These are phyloP conservation scores for Galerina sulciceps DNA, from an alignment of 768 basidiomycete species.

Conservation along the genomic window DNA sequence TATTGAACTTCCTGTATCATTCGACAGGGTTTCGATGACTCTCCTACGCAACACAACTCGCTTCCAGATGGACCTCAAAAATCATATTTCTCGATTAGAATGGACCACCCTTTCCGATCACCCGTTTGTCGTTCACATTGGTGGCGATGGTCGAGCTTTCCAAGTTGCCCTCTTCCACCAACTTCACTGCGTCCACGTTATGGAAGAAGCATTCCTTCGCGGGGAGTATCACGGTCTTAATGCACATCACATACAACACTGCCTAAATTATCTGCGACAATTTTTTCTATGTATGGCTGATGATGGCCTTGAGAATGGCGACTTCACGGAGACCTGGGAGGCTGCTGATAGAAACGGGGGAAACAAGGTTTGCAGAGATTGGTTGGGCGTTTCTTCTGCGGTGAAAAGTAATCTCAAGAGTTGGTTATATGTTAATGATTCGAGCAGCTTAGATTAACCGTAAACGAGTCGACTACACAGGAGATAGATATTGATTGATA, in stretches of 20 bases:
- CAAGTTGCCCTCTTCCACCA: constrained; percentile 30
- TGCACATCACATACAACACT: constrained; percentile 34
- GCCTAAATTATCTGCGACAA: constrained; percentile 41
- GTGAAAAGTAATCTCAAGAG: not conserved
- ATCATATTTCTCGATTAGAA: not conserved
- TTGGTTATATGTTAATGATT: not conserved
- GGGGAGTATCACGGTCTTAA: constrained; percentile 10
- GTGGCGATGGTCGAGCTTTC: constrained; percentile 17
- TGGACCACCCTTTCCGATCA: constrained; percentile 8
- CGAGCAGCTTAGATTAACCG: not conserved
- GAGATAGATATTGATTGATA: not conserved
- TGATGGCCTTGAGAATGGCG: constrained; percentile 34
- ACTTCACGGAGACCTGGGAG: constrained; percentile 23
- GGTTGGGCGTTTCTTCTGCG: not conserved
- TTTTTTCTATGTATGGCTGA: constrained; percentile 37
- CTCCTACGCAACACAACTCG: not conserved
- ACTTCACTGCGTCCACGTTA: constrained; percentile 27
- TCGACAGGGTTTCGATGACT: constrained; percentile 4
- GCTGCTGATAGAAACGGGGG: not conserved
- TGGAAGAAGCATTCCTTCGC: constrained; percentile 19
- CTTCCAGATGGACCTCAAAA: constrained; percentile 2
- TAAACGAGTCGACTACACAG: not conserved
- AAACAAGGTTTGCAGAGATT: constrained; percentile 4
- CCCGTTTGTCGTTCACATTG: constrained; percentile 12
- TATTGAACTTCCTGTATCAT: not conserved